Evolutionary conservation across 305 asterid species (phyloP), one percentile per base, ranked within the genome.

Genomic region (Striga hermonthica): DNA sequence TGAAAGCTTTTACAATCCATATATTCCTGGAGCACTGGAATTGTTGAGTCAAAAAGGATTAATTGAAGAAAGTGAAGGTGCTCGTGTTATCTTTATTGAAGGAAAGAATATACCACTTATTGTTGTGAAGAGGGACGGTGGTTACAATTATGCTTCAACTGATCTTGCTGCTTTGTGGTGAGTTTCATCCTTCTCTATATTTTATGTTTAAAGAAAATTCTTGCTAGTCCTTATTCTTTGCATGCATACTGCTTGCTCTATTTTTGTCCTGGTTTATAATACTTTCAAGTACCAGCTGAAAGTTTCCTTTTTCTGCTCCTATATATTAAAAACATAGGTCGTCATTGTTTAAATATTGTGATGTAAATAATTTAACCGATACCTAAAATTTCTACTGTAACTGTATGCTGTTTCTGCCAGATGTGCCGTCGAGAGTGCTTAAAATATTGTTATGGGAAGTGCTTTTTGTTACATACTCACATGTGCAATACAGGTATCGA

Each of bases 41-140:
- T 67, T 86, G 69, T 77, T 93, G 79, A 77, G 65, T 64, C 38
- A 81, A 59, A 63, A 81, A 68, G 90, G 91, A 58, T 78, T 90
- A 67, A 82, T 90, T 71, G 87, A 82, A 80, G 97, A 90, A 71
- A 87, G 96, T 65, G 84, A 93, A 75, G 98, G 98, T 10, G 98
- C 98, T 31, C 96, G 89, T 37, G 97, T 90, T 61, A 93, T 93
- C 75, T 87, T 73, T 78, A 89, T 87, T 70, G 82, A 88, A 80
- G 97, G 95, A 60, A 80, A 84, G 77, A 76, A 73, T 4, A 82
- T 82, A 48, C 97, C 98, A 39, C 87, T 93, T 60, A 93, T 93
- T 65, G 98, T 93, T 68, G 88, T 90, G 75, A 90, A 93, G 85
- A 86, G 72, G 57, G 98, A 93, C 73, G 98, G 98, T 77, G 97